Percentiles rank a stretch among this genome's conserved stretches.
phyloP scores from a whole-genome alignment of 2,329 filamentous ascomycete species.

The Pseudocercospora pini-densiflorae region DNA sequence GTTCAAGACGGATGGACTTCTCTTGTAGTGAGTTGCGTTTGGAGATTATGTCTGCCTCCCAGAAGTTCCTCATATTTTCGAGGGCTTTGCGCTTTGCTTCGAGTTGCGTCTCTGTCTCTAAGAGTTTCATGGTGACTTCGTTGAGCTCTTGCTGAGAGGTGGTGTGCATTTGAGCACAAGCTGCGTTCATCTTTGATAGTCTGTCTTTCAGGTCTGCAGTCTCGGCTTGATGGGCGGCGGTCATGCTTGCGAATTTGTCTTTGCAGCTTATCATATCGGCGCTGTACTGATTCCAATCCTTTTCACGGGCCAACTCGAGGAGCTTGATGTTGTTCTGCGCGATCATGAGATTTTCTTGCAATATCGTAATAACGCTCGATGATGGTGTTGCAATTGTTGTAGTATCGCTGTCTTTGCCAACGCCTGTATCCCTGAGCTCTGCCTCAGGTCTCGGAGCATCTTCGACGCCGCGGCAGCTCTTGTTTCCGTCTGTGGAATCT shows the following conservation, averaged over 20 bases:
- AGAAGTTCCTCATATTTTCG: neutral
- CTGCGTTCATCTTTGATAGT: neutral
- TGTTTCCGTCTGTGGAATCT: neutral
- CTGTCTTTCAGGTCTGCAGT: neutral
- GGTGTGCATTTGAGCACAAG: neutral
- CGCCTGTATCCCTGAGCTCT: neutral
- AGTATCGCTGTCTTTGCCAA: neutral
- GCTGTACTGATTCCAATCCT: neutral
- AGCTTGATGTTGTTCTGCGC: neutral
- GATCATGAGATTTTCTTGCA: neutral
- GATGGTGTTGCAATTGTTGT: neutral
- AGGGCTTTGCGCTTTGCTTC: neutral
- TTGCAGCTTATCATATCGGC: neutral
- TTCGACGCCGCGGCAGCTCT: neutral
- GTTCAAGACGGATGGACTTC: neutral
- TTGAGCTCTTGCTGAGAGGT: neutral
- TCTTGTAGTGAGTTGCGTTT: neutral
- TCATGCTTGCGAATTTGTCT: neutral
- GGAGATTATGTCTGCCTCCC: neutral
- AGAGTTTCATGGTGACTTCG: neutral
- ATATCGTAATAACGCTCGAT: neutral
- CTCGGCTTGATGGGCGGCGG: neutral
- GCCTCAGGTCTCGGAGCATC: neutral
- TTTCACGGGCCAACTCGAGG: neutral
- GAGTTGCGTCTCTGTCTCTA: neutral